These are phyloP conservation scores for Nephelium lappaceum DNA, from an alignment of 345 rosid species.

Conservation along the genomic window DNA sequence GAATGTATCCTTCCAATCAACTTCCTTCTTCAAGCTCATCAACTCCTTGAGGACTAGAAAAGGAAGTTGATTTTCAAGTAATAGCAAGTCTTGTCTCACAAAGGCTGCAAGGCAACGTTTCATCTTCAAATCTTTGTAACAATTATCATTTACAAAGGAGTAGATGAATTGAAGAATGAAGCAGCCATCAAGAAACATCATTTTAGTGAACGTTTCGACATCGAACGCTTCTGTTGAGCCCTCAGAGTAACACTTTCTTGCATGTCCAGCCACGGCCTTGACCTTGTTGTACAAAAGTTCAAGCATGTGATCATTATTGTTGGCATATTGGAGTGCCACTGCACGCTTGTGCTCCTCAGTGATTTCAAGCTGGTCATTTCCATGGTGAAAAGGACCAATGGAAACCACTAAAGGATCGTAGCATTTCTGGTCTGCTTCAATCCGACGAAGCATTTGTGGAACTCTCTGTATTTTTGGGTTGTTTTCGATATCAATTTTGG, in stretches of 20 bases:
- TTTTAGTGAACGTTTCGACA: conserved; percentile 14
- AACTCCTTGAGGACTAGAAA: conserved; percentile 12
- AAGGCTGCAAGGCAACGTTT: not conserved
- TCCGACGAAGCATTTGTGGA: not conserved
- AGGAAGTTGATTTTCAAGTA: conserved; percentile 36
- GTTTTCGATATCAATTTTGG: not conserved
- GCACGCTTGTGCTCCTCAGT: not conserved
- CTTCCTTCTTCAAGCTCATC: not conserved
- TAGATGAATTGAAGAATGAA: not conserved
- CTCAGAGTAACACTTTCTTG: not conserved
- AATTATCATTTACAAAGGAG: not conserved
- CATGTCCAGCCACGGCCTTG: not conserved
- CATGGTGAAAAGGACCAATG: conserved; percentile 31
- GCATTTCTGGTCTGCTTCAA: conserved; percentile 1
- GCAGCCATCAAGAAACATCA: conserved; percentile 18
- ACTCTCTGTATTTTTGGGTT: conserved; percentile 8
- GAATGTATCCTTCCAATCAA: not conserved
- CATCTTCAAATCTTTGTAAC: not conserved
- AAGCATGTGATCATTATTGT: too few relatives aligned
- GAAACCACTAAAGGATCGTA: conserved; percentile 26
- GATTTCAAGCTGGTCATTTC: not conserved
- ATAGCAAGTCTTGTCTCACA: conserved; percentile 22
- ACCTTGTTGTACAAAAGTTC: not conserved
- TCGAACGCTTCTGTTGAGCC: not conserved
- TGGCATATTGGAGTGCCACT: not conserved